These are phyloP conservation scores for Sporothrix mexicana DNA, from an alignment of 2,329 filamentous ascomycete species.

Conservation along the genomic window DNA sequence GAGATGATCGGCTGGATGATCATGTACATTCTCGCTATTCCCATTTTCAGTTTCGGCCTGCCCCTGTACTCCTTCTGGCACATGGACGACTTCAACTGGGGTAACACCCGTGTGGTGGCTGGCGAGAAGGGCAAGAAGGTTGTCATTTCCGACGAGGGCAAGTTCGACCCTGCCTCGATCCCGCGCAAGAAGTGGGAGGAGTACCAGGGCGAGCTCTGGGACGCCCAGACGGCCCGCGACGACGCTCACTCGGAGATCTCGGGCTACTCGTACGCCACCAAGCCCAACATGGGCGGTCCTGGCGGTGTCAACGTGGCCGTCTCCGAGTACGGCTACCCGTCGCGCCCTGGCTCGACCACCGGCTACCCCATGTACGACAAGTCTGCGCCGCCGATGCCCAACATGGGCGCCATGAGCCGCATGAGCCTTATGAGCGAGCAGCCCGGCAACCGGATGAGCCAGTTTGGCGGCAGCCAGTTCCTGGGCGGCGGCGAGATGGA, in stretches of 20 bases:
- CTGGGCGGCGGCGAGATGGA: constrained; percentile 66
- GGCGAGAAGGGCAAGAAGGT: constrained; percentile 93
- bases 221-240: constrained; percentile 81
- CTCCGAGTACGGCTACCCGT: constrained; percentile 73
- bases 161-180: constrained; percentile 91
- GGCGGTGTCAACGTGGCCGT: constrained; percentile 55
- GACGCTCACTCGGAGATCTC: constrained; percentile 87
- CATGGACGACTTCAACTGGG: constrained; percentile 99
- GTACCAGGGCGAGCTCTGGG: constrained; percentile 97
- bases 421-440: constrained; percentile 81
- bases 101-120: constrained; percentile 95
- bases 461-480: constrained; percentile 65
- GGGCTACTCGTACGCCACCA: constrained; percentile 94
- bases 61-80: constrained; percentile 98
- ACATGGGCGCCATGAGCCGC: constrained; percentile 60
- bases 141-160: constrained; percentile 94
- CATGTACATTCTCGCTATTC: constrained; percentile 88
- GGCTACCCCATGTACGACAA: constrained; percentile 58
- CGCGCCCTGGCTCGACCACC: constrained; percentile 61
- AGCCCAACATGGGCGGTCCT: constrained; percentile 57
- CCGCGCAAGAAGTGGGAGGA: constrained; percentile 99
- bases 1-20: constrained; percentile 99
- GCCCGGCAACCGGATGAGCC: constrained; percentile 62
- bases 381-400: constrained; percentile 54
- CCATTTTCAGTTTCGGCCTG: constrained; percentile 87